Evolutionary conservation across 139 green algal species (phyloP), one percentile per base, ranked within the genome.

Genomic region (Gonium pectorale): DNA sequence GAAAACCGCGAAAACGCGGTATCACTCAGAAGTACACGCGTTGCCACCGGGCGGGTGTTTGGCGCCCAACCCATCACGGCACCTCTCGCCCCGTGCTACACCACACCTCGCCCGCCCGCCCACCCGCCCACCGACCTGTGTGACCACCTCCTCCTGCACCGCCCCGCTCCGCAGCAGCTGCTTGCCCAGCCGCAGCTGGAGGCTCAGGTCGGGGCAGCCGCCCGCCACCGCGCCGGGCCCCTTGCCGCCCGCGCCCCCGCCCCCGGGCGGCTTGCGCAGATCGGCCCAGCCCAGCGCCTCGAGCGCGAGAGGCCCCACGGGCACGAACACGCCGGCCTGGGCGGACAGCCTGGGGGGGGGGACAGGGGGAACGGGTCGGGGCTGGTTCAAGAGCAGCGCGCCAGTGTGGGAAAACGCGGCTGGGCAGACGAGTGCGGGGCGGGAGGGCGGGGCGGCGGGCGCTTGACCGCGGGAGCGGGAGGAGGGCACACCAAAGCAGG

Each of bases 111-210:
- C n/a, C n/a, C n/a, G n/a, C n/a, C n/a, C n/a, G n/a, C n/a, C n/a
- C 79, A 27, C 9, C 52, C 72, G 11, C 22, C 51, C 72, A 1
- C 88, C 0, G 67, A 95, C 94, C 89, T 94, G 88, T 29, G 86
- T 83, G 1, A 99, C 88, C 26, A 97, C 83, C 43, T 97, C 94
- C 68, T 98, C 92, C 89, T 99, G 97, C 81, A 95, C 94, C 7
- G 88, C 59, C 6, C 93, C 27, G 3, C 69, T 88, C 11, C 85
- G 72, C 62, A 96, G 87, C 33, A 87, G 54, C 43, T 22, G 44
- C 38, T 71, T 82, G 5, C 82, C 71, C 43, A 71, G 59, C 52
- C 44, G 40, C 29, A 81, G 69, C 41, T 87, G 41, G 37, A 89
- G 70, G 11, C 5, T 43, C 51, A 86, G 60, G 63, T 81, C 56